Evolutionary conservation across 257 asterid genomes (phyloP).

Genomic region (Pogostemon cablin): DNA sequence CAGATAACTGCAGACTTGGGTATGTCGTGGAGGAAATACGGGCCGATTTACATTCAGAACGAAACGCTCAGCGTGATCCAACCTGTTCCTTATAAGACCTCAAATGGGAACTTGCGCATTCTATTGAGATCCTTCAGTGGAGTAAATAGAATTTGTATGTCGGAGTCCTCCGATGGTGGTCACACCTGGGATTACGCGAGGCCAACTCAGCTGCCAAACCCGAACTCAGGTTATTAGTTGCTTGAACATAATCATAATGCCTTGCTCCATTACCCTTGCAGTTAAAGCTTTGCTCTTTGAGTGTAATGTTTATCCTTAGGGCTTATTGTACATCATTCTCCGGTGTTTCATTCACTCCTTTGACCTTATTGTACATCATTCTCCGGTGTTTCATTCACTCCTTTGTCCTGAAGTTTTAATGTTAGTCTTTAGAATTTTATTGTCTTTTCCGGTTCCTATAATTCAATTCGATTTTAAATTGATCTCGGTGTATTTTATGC

Average conservation of each 20-base stretch:
- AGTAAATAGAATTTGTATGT: constrained; percentile 70
- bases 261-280: neutral
- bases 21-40: constrained; percentile 79
- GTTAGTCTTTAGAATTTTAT: too few relatives aligned
- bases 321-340: too few relatives aligned
- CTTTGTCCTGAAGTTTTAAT: too few relatives aligned
- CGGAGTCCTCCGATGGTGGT: constrained; percentile 87
- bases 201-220: constrained; percentile 82
- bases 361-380: too few relatives aligned
- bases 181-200: constrained; percentile 83
- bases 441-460: too few relatives aligned
- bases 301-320: too few relatives aligned
- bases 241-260: neutral
- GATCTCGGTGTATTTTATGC: too few relatives aligned
- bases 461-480: too few relatives aligned
- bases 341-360: too few relatives aligned
- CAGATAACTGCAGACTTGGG: constrained; percentile 88
- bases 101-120: constrained; percentile 69
- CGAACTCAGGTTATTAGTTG: constrained; percentile 71
- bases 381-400: too few relatives aligned
- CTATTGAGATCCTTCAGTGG: constrained; percentile 76
- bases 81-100: constrained; percentile 87
- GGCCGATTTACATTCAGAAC: constrained; percentile 72
- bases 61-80: constrained; percentile 81
- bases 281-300: too few relatives aligned